phyloP scores from a whole-genome alignment of 768 basidiomycete genomes.

The Naganishia antarctica region DNA sequence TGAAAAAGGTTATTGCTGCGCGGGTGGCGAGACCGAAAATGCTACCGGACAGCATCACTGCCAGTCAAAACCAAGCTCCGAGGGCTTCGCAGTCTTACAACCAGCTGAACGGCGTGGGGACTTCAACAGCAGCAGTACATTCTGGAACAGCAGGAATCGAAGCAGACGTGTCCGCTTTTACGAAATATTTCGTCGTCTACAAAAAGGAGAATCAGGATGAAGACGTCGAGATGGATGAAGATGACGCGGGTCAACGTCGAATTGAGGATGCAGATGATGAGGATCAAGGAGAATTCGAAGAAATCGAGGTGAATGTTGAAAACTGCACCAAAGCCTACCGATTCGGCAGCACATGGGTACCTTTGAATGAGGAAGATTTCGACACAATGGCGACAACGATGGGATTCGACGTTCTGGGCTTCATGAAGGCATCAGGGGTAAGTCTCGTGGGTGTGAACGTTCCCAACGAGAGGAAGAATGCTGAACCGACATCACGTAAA shows the following conservation, averaged over 20 bases:
- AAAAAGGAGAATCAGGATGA: constrained; percentile 31
- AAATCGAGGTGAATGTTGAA: constrained; percentile 47
- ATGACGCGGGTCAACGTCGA: not conserved
- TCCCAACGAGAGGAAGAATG: not conserved
- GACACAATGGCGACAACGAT: constrained; percentile 65
- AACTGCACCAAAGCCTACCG: constrained; percentile 48
- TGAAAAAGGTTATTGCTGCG: constrained; percentile 60
- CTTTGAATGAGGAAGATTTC: constrained; percentile 80
- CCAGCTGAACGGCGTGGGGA: not conserved
- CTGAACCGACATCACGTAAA: constrained; percentile 3
- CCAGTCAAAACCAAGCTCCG: constrained; percentile 19
- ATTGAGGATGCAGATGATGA: constrained; percentile 32
- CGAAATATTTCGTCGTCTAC: constrained; percentile 15
- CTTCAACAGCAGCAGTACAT: constrained; percentile 6
- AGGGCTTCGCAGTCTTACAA: constrained; percentile 17
- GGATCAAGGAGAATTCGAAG: constrained; percentile 47
- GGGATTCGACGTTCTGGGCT: constrained; percentile 83
- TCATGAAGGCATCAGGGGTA: constrained; percentile 68
- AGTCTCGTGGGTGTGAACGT: constrained; percentile 12
- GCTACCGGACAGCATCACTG: constrained; percentile 34
- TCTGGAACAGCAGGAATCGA: constrained; percentile 26
- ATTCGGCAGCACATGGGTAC: constrained; percentile 61
- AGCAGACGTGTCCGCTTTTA: constrained; percentile 44
- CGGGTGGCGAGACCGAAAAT: constrained; percentile 40
- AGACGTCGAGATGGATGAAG: constrained; percentile 45